These are phyloP conservation scores for Tulasnella sp. DNA, from an alignment of 768 basidiomycete species.

Conservation along the genomic window DNA sequence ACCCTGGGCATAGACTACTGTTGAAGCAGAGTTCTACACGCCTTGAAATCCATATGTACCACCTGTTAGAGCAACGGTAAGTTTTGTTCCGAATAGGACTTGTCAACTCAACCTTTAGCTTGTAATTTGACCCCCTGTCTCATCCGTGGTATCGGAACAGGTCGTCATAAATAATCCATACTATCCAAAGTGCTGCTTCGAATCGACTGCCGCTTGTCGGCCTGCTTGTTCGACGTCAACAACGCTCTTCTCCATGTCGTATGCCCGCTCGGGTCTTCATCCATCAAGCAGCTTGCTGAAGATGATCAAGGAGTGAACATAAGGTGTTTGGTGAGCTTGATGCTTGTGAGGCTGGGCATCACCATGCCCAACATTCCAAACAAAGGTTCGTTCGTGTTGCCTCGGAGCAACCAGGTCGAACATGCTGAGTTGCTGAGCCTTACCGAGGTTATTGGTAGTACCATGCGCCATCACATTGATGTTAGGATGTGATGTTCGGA, in stretches of 20 bases:
- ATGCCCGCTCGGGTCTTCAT: constrained; percentile 32
- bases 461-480: constrained; percentile 91
- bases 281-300: constrained; percentile 47
- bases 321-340: constrained; percentile 65
- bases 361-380: constrained; percentile 93
- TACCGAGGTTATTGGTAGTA: constrained; percentile 82
- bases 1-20: too few species aligned
- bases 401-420: constrained; percentile 82
- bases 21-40: too few species aligned
- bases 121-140: too few species aligned
- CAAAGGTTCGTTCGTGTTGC: constrained; percentile 62
- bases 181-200: too few species aligned
- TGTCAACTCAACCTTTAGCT: too few species aligned
- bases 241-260: constrained; percentile 68
- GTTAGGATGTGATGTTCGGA: constrained; percentile 79
- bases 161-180: too few species aligned
- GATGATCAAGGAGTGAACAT: constrained; percentile 58
- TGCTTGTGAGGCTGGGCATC: constrained; percentile 41
- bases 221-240: constrained; percentile 67
- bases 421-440: constrained; percentile 51
- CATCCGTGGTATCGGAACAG: too few species aligned
- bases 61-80: too few species aligned
- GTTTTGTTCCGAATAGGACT: too few species aligned
- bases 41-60: too few species aligned
- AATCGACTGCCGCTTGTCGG: constrained; percentile 63